These are phyloP conservation scores for Spergularia azorica DNA, from an alignment of 179 eudicot genomes.

Conservation along the genomic window DNA sequence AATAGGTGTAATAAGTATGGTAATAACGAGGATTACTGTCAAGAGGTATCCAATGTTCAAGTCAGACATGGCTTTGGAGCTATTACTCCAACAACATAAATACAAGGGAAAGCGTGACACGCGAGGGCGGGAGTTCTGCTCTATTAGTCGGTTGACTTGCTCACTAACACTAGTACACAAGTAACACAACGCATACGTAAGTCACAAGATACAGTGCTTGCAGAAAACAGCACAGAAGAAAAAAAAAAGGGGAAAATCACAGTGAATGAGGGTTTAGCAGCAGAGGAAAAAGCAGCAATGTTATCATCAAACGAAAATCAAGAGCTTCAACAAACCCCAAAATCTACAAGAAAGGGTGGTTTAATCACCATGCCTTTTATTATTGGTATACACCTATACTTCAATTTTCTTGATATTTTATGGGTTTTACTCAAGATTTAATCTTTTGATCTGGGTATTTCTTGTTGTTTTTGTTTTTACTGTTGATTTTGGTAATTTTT, in stretches of 20 bases:
- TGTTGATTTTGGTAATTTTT: background rate
- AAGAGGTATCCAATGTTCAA: too few species aligned
- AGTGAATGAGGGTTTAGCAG: background rate
- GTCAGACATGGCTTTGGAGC: too few species aligned
- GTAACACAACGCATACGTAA: too few species aligned
- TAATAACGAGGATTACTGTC: too few species aligned
- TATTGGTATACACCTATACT: conserved; percentile 4
- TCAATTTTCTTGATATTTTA: background rate
- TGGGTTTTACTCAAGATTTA: background rate
- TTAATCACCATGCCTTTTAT: conserved; percentile 28
- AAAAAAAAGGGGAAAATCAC: background rate
- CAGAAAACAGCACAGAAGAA: background rate
- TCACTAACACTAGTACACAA: too few species aligned
- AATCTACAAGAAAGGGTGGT: conserved; percentile 24
- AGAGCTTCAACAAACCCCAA: conserved; percentile 16
- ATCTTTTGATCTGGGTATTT: background rate
- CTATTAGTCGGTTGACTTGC: too few species aligned
- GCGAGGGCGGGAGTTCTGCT: too few species aligned
- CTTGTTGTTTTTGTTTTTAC: background rate
- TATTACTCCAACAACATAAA: too few species aligned
- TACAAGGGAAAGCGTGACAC: too few species aligned
- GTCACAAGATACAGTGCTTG: too few species aligned
- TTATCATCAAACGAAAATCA: background rate
- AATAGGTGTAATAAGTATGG: too few species aligned
- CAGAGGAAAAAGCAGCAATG: conserved; percentile 14